Conservation (phyloP, 176 grass and related monocot genomes). For the Eragrostis nindensis region DNA sequence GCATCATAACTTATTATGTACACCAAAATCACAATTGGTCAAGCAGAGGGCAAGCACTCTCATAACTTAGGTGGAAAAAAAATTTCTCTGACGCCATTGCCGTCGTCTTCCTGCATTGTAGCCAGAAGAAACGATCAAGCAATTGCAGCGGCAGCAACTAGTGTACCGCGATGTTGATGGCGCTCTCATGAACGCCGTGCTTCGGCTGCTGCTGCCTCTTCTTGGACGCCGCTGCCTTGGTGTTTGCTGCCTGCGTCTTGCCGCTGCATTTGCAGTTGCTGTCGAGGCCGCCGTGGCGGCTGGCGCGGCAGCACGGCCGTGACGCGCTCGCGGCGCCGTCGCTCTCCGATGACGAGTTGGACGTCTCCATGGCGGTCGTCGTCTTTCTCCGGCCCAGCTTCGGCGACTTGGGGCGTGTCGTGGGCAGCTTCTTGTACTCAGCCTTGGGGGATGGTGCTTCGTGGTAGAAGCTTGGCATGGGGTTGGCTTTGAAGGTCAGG, state of each 20-base stretch:
- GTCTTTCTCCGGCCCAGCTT: conserved; percentile 93
- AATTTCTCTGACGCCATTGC: neutral
- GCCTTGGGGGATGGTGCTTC: conserved; percentile 83
- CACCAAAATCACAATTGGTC: conserved; percentile 30
- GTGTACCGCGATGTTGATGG: conserved; percentile 76
- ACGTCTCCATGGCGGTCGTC: conserved; percentile 52
- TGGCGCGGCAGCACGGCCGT: conserved; percentile 53
- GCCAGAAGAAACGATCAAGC: neutral
- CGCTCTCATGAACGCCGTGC: conserved; percentile 48
- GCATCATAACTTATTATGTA: conserved; percentile 57
- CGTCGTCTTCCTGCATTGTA: neutral
- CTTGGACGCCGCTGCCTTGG: conserved; percentile 33
- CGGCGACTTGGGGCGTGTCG: conserved; percentile 69
- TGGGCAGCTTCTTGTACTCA: conserved; percentile 68
- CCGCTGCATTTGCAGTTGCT: conserved; percentile 45
- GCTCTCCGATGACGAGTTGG: conserved; percentile 62
- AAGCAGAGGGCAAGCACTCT: conserved; percentile 35
- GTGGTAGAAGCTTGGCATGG: conserved; percentile 96
- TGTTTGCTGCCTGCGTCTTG: conserved; percentile 25
- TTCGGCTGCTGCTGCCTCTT: conserved; percentile 48
- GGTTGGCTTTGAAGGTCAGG: conserved; percentile 80
- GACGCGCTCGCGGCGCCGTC: conserved; percentile 34
- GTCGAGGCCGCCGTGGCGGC: conserved; percentile 44
- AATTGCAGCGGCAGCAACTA: conserved; percentile 37
- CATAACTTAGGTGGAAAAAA: conserved; percentile 42